Evolutionary conservation across 2,329 filamentous ascomycete genomes (phyloP), one percentile per base, ranked within the genome.

Genomic region (Calonectria crousiana): DNA sequence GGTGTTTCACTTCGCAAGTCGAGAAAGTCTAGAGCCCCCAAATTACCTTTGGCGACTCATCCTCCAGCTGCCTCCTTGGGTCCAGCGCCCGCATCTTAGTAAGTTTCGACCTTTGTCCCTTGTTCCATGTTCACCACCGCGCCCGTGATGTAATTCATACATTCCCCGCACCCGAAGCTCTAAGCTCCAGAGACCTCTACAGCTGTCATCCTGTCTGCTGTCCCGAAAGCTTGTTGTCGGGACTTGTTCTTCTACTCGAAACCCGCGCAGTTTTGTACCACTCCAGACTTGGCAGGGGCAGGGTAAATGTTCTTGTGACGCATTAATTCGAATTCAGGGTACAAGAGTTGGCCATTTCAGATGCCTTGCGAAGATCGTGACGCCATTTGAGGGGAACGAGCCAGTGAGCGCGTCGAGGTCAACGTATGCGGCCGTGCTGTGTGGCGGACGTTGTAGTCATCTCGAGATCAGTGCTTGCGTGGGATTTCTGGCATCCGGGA

Each of bases 201-300:
- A 49, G 60, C 56, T 62, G 36, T 41, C 56, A 62, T 62, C 56
- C 36, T 41, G 56, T 62, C 34, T 38, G 56, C 36, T 62, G 53
- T 47, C 62, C 72, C 26, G 30, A 64, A 28, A 65, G 47, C 49
- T 49, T 34, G 60, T 18, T 49, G 26, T 62, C 23, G 6, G 56
- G 26, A 41, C 23, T 16, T 62, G 34, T 49, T 32, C 36, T 32
- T 53, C 16, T 34, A 26, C 38, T 60, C 13, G 38, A 62, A 51
- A 60, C 67, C 14, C 36, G 51, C 36, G 38, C 67, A 75, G 74
- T 71, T 52, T 52, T 76, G 72, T 69, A 44, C 65, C 62, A 74
- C 70, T n/a, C 23, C 44, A 36, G 64, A 65, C 78, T 80, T 80
- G 74, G 78, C 78, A 80, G 76, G 75, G 76, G 78, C 78, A 79